Conservation (phyloP, 305 asterid genomes). For the Fraxinus paxiana region DNA sequence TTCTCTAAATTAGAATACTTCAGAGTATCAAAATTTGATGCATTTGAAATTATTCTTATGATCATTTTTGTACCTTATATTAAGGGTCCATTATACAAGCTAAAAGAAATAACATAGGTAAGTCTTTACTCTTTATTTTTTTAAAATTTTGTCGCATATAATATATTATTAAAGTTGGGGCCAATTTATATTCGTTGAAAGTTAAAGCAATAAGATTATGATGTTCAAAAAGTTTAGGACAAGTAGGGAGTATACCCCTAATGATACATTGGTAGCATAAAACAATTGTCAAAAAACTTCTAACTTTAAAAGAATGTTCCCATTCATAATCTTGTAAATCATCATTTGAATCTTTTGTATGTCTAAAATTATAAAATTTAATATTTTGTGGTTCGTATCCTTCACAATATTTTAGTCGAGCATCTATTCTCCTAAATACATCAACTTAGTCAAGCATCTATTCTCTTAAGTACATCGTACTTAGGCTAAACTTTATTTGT, state of each 20-base stretch:
- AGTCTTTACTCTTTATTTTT: neutral
- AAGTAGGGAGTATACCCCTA: neutral
- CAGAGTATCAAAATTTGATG: neutral
- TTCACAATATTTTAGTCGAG: neutral
- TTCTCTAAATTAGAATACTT: neutral
- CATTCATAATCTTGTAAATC: neutral
- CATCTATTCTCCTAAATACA: too few species aligned
- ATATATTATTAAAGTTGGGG: neutral
- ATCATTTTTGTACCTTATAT: neutral
- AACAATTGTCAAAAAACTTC: neutral
- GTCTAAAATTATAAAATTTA: neutral
- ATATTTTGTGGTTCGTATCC: neutral
- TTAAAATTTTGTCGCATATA: neutral
- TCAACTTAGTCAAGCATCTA: neutral
- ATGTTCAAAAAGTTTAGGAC: neutral
- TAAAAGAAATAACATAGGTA: neutral
- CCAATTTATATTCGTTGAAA: neutral
- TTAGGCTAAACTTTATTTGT: neutral
- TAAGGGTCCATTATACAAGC: neutral
- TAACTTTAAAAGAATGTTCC: neutral
- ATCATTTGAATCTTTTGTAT: neutral
- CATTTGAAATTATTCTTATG: neutral
- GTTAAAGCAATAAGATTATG: neutral
- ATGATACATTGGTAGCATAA: neutral
- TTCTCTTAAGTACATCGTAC: neutral